Percentiles rank a stretch among this genome's conserved stretches.
Conservation (phyloP, 495 filamentous ascomycete species). For the Aspergillus olivimuriae region DNA sequence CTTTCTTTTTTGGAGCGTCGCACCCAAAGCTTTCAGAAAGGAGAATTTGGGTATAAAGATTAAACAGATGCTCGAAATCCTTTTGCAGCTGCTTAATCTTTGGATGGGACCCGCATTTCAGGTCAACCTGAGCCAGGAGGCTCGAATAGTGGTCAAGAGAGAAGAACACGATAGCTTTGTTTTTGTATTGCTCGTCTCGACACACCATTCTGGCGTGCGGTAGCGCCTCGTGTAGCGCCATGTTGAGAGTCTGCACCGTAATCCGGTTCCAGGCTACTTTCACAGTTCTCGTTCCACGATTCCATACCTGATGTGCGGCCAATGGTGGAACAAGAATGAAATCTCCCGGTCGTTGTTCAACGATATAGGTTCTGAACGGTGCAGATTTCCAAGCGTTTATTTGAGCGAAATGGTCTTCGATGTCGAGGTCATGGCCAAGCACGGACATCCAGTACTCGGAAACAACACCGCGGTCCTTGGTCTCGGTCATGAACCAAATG, state of each 20-base stretch:
- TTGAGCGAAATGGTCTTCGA: constrained; percentile 93
- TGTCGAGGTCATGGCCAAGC: constrained; percentile 90
- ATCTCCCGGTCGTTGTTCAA: constrained; percentile 88
- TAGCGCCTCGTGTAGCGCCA: constrained; percentile 79
- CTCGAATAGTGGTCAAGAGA: constrained; percentile 70
- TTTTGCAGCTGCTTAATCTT: constrained; percentile 55
- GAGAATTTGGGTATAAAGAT: constrained; percentile 68
- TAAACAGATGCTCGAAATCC: constrained; percentile 75
- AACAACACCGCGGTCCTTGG: constrained; percentile 77
- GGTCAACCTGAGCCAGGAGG: constrained; percentile 43
- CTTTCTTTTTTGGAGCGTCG: constrained; percentile 50
- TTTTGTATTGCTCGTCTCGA: constrained; percentile 98
- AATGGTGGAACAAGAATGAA: constrained; percentile 93
- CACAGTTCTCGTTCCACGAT: constrained; percentile 87
- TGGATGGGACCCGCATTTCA: constrained; percentile 38
- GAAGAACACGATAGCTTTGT: constrained; percentile 89
- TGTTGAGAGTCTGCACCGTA: constrained; percentile 79
- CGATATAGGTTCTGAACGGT: constrained; percentile 84
- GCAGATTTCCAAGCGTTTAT: constrained; percentile 88
- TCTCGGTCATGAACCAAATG: constrained; percentile 97
- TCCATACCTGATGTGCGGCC: constrained; percentile 98
- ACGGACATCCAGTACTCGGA: constrained; percentile 88
- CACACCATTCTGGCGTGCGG: constrained; percentile 86
- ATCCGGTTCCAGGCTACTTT: constrained; percentile 99
- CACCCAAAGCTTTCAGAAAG: constrained; percentile 76